Evolutionary conservation across 2,329 filamentous ascomycete species (phyloP), one percentile per base, ranked within the genome.

Genomic region (Botrytis deweyae): DNA sequence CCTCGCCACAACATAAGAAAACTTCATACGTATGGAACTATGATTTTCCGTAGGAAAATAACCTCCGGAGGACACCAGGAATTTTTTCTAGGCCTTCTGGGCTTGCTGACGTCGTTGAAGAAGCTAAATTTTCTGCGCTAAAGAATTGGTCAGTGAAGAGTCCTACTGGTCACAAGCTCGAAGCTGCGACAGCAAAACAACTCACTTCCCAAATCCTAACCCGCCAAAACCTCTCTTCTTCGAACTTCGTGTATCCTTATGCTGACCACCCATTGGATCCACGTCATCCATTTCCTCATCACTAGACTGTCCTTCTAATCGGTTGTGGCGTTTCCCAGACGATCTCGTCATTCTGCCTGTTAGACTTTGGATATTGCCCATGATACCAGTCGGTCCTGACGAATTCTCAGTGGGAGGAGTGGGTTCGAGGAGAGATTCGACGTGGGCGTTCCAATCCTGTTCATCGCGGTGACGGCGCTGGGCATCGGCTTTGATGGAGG

Each of bases 401-500:
- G 38, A 16, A 42, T 7, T 18, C n/a, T 42, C 49, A 12, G 38
- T 2, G 4, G 36, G 49, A 42, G 66, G 49, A 29, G 18, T 20
- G 7, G 10, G 44, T 84, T 80, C 78, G 14, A 78, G 36, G 52
- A 81, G 52, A 38, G 75, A 77, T 73, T 80, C 78, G 0, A 81
- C 74, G 22, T 79, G 74, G 3, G 74, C 73, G 38, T 75, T 74
- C 80, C 79, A 81, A n/a, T 80, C 80, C n/a, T 65, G 61, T 62
- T 82, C 79, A 55, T 81, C 80, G 18, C 81, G 84, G 59, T 88
- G 86, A 25, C 89, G 85, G 66, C 83, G 82, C 42, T 85, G 83
- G 1, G 92, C 91, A 1, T 86, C 84, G 2, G 83, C 82, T 77
- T 89, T 90, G 75, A 98, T 90, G 46, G 83, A 85, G 22, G 86